A percentile compares a stretch with the other conserved stretches of the same genome.
Evolutionary conservation across 1,284 basidiomycete genomes (phyloP).

Genomic region (Sparassis latifolia): DNA sequence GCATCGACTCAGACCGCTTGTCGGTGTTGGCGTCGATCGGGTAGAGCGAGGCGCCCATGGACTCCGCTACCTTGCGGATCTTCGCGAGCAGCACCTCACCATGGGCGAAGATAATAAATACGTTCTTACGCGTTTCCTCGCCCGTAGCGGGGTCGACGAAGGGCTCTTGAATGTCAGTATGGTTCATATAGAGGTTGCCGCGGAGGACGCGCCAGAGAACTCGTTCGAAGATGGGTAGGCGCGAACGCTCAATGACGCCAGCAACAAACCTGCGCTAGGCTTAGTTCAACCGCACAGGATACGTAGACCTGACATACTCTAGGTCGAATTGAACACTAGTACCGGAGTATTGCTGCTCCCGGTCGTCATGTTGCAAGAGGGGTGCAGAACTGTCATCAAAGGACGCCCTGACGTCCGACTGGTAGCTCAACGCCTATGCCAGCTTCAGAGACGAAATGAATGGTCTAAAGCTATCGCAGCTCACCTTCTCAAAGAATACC

Average conservation of each 20-base stretch:
- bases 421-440: constrained; percentile 71
- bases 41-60: constrained; percentile 96
- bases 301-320: constrained; percentile 47
- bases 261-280: constrained; percentile 71
- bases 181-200: constrained; percentile 99
- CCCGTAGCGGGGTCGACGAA: constrained; percentile 85
- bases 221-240: constrained; percentile 93
- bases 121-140: constrained; percentile 88
- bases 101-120: constrained; percentile 99
- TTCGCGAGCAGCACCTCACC: constrained; percentile 90
- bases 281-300: constrained; percentile 1
- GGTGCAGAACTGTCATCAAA: constrained; percentile 92
- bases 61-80: constrained; percentile 97
- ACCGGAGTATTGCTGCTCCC: constrained; percentile 59
- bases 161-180: constrained; percentile 91
- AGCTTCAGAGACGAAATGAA: neutral
- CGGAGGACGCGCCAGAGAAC: constrained; percentile 97
- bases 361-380: constrained; percentile 86
- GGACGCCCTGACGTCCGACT: constrained; percentile 79
- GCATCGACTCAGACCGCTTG: constrained; percentile 85
- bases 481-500: constrained; percentile 88
- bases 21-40: constrained; percentile 93
- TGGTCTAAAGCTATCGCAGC: constrained; percentile 14
- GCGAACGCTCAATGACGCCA: constrained; percentile 91
- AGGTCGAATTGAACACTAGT: constrained; percentile 72